Base-by-base conservation (phyloP, 768 basidiomycete genomes). In the Rhodocollybia butyracea region DNA sequence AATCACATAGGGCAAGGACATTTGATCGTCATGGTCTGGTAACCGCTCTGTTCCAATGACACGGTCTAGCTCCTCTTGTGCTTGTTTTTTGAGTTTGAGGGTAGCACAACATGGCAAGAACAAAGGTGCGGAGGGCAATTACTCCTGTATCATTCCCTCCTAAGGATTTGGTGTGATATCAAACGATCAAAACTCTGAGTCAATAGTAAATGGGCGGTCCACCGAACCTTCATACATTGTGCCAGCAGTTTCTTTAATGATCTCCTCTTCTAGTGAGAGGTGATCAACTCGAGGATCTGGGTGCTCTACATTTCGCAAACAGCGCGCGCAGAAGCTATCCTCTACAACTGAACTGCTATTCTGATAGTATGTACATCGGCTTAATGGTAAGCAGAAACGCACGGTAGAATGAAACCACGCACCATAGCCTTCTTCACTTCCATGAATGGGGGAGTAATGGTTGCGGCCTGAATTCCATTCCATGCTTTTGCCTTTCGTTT, bases 221-320 rank as follows among this genome's bases (percentile, higher is more conserved):
- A 27, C 30, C n/a, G n/a, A n/a, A 42, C 45, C 55, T 34, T 45
- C 46, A 40, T 56, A 56, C 15, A 50, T 34, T 17, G 46, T 34
- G 3, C 45, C 55, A 13, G 46, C 55, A 17, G 40, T 38, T 13
- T 45, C 34, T 36, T 48, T 56, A 15, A 56, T 56, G 17, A 48
- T 46, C 8, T 47, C 47, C 15, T 56, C 55, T 15, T 43, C 42
- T 5, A 24, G 12, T 17, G 52, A 38, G 12, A 47, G 46, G 22
- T 34, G 46, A n/a, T 32, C 19, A 32, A 12, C 7, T 19, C 29
- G 19, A 29, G 52, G 52, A 29, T 41, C 39, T 13, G 22, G 5
- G n/a, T 41, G 26, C 17, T 31, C 17, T 11, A 7, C 30, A 19
- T 43, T 40, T 13, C 2, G 10, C 15, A 54, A 19, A 21, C 52